Percentiles rank a stretch among this genome's conserved stretches.
phyloP scores from a whole-genome alignment of 164 flowering plant genomes.

The Platanus orientalis region DNA sequence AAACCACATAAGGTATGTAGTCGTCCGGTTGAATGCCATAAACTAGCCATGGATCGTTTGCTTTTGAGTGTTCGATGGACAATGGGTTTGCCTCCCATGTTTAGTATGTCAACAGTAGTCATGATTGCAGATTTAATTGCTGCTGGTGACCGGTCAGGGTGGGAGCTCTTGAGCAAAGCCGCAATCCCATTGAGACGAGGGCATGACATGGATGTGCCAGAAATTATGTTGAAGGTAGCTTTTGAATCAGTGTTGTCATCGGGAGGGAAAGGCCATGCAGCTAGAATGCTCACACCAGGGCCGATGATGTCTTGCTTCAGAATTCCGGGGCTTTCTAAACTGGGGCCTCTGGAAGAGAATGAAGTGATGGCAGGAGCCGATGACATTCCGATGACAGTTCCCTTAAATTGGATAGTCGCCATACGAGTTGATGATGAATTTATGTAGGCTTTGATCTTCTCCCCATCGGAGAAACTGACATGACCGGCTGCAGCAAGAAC shows the following conservation, averaged over 20 bases:
- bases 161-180: conserved; percentile 43
- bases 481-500: conserved; percentile 50
- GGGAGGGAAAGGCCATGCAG: too few relatives aligned
- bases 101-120: too few relatives aligned
- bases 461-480: conserved; percentile 30
- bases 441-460: conserved; percentile 38
- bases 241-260: conserved; percentile 18
- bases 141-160: conserved; percentile 65
- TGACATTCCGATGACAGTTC: conserved; percentile 35
- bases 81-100: conserved; percentile 30
- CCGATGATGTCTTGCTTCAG: too few relatives aligned
- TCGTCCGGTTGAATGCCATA: conserved; percentile 49
- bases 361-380: conserved; percentile 39
- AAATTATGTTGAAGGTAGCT: too few relatives aligned
- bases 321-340: too few relatives aligned
- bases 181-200: conserved; percentile 64
- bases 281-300: too few relatives aligned
- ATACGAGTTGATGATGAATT: conserved; percentile 32
- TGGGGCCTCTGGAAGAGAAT: too few relatives aligned
- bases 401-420: conserved; percentile 39
- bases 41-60: conserved; percentile 46
- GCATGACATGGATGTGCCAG: conserved; percentile 60
- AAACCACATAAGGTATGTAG: too few relatives aligned
- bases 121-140: too few relatives aligned
- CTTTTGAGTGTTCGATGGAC: conserved; percentile 24